Base-by-base conservation (phyloP, 1,139 yeast genomes). In the Blastobotrys ciferrii region DNA sequence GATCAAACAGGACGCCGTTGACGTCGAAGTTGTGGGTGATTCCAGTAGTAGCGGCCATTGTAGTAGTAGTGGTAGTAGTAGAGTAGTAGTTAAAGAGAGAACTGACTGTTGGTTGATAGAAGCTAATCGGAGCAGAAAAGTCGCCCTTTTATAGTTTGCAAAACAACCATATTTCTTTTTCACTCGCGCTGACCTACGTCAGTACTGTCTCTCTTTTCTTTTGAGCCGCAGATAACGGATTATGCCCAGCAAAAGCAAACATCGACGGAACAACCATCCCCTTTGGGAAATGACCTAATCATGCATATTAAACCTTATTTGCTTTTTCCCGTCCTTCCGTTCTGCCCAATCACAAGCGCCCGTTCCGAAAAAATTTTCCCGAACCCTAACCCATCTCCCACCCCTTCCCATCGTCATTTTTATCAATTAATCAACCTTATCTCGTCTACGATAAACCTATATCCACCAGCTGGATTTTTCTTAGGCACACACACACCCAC, bases 1-100 rank as follows among this genome's bases (percentile, higher is more conserved):
- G 81, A 67, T 87, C 95, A 66, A 87, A 86, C 57, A 85, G 77
- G 57, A 76, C 54, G 13, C 68, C 68, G 20, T 61, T 53, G 46
- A 58, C 57, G 33, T 53, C 58, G 43, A 64, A 47, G n/a, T 47
- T 42, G 20, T 45, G 35, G 40, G 48, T 41, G 18, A 30, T 17
- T 15, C 33, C 46, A 19, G 32, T 33, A 15, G 33, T 36, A 17
- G 13, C 19, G 18, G 19, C 12, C 13, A 17, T 33, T n/a, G 18
- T 33, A 15, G 40, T 36, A 36, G 28, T 36, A 36, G 40, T 36
- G 18, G 28, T 36, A 17, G 28, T 18, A n/a, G 14, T 36, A 36
- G 20, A 13, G 19, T 33, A 6, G 37, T 33, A 6, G 6, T 33
- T 19, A 17, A 17, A 36, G 19, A 36, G 14, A 36, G 13, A 36